Conservation (phyloP, 2,329 filamentous ascomycete species). For the Neoascochyta sp. region DNA sequence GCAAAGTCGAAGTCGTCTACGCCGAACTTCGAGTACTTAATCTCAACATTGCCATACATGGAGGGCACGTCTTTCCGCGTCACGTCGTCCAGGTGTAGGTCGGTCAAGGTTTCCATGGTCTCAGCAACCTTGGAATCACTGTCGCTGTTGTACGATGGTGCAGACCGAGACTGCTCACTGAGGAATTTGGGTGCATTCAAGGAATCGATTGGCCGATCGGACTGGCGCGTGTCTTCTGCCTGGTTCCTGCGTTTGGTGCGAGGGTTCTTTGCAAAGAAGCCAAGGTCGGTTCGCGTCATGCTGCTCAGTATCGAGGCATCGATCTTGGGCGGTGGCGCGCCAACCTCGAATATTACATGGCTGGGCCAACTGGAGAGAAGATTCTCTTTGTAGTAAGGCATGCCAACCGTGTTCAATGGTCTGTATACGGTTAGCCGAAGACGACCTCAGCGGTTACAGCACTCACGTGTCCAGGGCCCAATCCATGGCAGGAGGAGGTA, state of each 20-base stretch:
- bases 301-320: conserved; percentile 67
- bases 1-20: conserved; percentile 99
- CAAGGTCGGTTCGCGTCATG: conserved; percentile 70
- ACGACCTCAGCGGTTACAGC: neutral
- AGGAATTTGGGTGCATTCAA: conserved; percentile 83
- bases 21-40: conserved; percentile 98
- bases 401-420: conserved; percentile 78
- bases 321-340: conserved; percentile 72
- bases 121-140: conserved; percentile 35
- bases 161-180: conserved; percentile 83
- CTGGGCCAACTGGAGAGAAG: conserved; percentile 87
- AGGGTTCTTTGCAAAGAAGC: conserved; percentile 73
- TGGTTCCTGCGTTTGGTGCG: conserved; percentile 75
- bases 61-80: conserved; percentile 77
- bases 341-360: conserved; percentile 78
- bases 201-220: conserved; percentile 57
- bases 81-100: conserved; percentile 65
- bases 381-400: conserved; percentile 88
- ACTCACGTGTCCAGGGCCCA: conserved; percentile 68
- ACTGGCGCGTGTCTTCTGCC: conserved; percentile 68
- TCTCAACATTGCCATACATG: conserved; percentile 91
- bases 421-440: conserved; percentile 40
- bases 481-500: conserved; percentile 59
- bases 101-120: conserved; percentile 65
- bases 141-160: conserved; percentile 27